Percentiles rank a stretch among this genome's conserved stretches.
phyloP scores from a whole-genome alignment of 1,139 yeast genomes.

The Geotrichum europaeum region DNA sequence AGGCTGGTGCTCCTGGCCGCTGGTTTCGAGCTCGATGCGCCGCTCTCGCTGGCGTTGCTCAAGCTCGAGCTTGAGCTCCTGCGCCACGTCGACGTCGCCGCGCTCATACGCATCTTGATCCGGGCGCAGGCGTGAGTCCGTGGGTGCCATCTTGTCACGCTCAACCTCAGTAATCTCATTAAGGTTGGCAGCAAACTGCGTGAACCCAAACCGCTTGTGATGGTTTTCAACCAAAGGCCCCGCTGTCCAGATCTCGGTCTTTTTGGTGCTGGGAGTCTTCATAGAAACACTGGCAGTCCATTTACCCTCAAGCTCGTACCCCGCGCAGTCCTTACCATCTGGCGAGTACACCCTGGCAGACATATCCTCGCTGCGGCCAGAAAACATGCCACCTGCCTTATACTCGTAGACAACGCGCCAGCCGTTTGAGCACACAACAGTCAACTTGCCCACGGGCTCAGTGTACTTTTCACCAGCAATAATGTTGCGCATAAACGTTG shows the following conservation, averaged over 20 bases:
- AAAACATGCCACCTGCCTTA: conserved; percentile 67
- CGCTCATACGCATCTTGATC: conserved; percentile 69
- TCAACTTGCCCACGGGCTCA: conserved; percentile 75
- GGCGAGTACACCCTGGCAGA: conserved; percentile 48
- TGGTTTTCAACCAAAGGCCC: conserved; percentile 58
- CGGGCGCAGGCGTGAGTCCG: conserved; percentile 86
- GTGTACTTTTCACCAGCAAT: conserved; percentile 92
- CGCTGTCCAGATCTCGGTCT: conserved; percentile 51
- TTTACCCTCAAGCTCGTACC: conserved; percentile 53
- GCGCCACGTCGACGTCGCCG: conserved; percentile 67
- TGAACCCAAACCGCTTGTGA: conserved; percentile 72
- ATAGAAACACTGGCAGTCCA: conserved; percentile 51
- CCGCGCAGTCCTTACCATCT: conserved; percentile 30
- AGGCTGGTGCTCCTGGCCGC: conserved; percentile 47
- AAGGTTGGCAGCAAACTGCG: conserved; percentile 72
- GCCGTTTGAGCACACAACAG: conserved; percentile 63
- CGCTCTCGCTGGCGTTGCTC: conserved; percentile 80
- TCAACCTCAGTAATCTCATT: conserved; percentile 74
- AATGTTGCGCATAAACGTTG: conserved; percentile 73
- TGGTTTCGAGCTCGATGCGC: conserved; percentile 53
- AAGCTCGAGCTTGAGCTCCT: conserved; percentile 53
- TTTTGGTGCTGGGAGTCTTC: conserved; percentile 16
- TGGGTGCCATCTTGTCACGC: conserved; percentile 59
- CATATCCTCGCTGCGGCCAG: conserved; percentile 83
- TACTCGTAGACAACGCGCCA: conserved; percentile 65